Percentiles rank a stretch among this genome's conserved stretches.
Conservation (phyloP, 2,329 filamentous ascomycete genomes). For the Beauveria scarabaeidicola region DNA sequence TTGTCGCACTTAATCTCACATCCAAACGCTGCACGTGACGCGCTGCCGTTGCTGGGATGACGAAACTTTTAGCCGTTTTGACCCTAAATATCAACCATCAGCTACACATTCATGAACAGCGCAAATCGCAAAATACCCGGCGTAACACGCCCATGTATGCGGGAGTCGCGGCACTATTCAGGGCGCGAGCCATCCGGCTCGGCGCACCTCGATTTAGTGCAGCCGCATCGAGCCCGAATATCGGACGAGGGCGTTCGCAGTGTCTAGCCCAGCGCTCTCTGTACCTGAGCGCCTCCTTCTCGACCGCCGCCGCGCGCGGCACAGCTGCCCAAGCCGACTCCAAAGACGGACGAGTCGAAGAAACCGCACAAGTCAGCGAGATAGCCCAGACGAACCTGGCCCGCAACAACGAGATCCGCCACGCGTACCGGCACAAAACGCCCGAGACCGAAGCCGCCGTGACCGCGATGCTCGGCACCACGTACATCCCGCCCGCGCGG, state of each 20-base stretch:
- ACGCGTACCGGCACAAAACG: conserved; percentile 2
- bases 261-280: neutral
- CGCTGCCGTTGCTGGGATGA: neutral
- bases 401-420: neutral
- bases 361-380: neutral
- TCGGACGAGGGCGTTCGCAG: neutral
- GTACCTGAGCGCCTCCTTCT: neutral
- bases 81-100: neutral
- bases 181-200: neutral
- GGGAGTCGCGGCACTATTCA: conserved; percentile 5
- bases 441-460: conserved; percentile 5
- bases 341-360: neutral
- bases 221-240: neutral
- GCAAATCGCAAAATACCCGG: neutral
- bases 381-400: conserved; percentile 4
- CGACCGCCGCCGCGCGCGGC: neutral
- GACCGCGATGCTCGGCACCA: neutral
- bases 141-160: conserved; percentile 10
- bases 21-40: conserved; percentile 5
- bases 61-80: neutral
- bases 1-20: neutral
- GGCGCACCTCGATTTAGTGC: neutral
- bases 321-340: neutral
- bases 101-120: neutral
- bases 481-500: conserved; percentile 1